Evolutionary conservation across 1,284 basidiomycete species (phyloP).

Genomic region (Takashimella tepidaria): DNA sequence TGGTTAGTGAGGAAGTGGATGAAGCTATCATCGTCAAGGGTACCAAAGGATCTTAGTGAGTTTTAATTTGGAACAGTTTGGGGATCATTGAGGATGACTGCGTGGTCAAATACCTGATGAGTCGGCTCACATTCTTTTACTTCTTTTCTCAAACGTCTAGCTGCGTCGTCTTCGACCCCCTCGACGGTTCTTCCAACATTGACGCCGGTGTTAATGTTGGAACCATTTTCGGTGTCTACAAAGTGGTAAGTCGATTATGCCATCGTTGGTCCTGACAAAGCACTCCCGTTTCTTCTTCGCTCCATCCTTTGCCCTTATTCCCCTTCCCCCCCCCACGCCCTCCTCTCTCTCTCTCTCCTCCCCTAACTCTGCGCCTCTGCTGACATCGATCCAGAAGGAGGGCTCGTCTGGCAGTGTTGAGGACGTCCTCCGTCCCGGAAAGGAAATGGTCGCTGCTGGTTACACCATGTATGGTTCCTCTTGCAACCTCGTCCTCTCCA

Average conservation of each 20-base stretch:
- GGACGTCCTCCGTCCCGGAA: conserved; percentile 90
- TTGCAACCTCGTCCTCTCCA: conserved; percentile 92
- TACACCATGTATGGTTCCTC: conserved; percentile 99
- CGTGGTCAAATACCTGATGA: no score
- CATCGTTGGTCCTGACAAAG: no score
- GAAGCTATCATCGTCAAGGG: conserved; percentile 75
- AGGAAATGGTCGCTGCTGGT: conserved; percentile 96
- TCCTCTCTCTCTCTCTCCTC: conserved; percentile 35
- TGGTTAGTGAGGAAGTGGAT: conserved; percentile 91
- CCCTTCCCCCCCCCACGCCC: no score
- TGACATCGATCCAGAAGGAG: conserved; percentile 52
- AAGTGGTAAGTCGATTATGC: conserved; percentile 57
- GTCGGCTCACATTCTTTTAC: no score
- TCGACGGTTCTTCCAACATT: conserved; percentile 98
- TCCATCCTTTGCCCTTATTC: no score
- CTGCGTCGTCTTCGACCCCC: conserved; percentile 97
- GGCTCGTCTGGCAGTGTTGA: conserved; percentile 71
- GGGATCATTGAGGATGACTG: not conserved
- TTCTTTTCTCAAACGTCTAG: no score
- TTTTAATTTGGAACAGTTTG: conserved; percentile 8
- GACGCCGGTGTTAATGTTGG: conserved; percentile 99
- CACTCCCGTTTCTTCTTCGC: no score
- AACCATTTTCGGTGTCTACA: conserved; percentile 98
- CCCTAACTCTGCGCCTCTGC: conserved; percentile 4
- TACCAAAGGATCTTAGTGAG: conserved; percentile 62